Conservation (phyloP, 2,329 filamentous ascomycete genomes). For the Apiospora saccharicola region DNA sequence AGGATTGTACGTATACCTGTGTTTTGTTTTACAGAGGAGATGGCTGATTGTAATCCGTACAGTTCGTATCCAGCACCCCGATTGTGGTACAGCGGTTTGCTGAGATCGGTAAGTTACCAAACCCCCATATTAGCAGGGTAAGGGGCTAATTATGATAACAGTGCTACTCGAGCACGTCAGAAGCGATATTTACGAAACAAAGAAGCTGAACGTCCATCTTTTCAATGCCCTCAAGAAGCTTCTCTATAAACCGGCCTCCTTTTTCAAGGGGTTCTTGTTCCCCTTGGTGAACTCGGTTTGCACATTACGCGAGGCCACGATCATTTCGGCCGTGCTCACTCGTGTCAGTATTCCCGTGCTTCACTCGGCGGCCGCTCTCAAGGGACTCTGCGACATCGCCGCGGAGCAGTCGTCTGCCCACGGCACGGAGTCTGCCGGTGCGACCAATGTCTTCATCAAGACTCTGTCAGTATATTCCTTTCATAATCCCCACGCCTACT, state of each 20-base stretch:
- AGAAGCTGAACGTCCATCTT: slow-evolving; percentile 93
- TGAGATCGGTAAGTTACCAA: slow-evolving; percentile 84
- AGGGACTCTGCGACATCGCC: slow-evolving; percentile 92
- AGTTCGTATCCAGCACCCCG: slow-evolving; percentile 84
- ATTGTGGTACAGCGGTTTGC: slow-evolving; percentile 84
- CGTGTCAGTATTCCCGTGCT: slow-evolving; percentile 88
- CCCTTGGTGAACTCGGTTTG: slow-evolving; percentile 86
- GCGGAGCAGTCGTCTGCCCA: slow-evolving; percentile 82
- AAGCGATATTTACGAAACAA: slow-evolving; percentile 91
- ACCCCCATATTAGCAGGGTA: neutral
- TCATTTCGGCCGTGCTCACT: slow-evolving; percentile 85
- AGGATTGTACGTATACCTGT: slow-evolving; percentile 59
- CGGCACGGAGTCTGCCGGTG: slow-evolving; percentile 85
- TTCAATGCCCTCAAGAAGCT: slow-evolving; percentile 94
- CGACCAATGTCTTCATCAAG: slow-evolving; percentile 95
- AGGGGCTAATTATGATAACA: neutral
- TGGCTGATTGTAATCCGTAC: neutral
- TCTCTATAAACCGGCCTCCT: slow-evolving; percentile 92
- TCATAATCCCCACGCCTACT: too few relatives aligned
- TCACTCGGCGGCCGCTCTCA: slow-evolving; percentile 89
- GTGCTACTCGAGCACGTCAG: slow-evolving; percentile 64
- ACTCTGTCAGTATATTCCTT: slow-evolving; percentile 59
- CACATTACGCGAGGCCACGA: slow-evolving; percentile 89
- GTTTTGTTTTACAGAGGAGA: neutral
- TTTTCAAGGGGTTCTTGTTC: slow-evolving; percentile 96